Base-by-base conservation (phyloP, 179 eudicot genomes). In the Heliamphora pulchella region DNA sequence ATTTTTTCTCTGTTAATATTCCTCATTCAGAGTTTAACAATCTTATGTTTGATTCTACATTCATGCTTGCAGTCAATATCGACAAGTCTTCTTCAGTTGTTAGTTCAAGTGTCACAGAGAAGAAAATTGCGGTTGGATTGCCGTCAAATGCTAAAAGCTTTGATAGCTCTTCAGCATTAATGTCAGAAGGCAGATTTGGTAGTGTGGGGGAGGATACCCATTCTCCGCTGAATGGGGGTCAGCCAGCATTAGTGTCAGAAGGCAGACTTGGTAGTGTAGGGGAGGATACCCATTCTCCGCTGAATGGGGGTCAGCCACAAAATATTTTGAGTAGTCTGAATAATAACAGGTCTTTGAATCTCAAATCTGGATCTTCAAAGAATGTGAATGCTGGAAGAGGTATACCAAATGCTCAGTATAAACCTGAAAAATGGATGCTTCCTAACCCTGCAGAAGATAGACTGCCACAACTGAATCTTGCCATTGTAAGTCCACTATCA, bases 351-450 rank as follows among this genome's bases (percentile, higher is more conserved):
- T 80, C 92, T 61, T 68, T 90, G 82, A 82, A 80, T 80, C 82
- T 79, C 59, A 89, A 86, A 63, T 63, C 92, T 82, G 90, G 87
- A 78, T 76, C 88, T 58, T 84, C 86, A 46, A 91, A 88, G 86
- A 75, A 77, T 48, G 62, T 53, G 14, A 79, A 67, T 80, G 84
- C 82, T 76, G 86, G 80, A 75, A 89, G 82, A 84, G 78, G 84
- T 48, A 77, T 57, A 74, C 80, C 85, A 76, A 62, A 61, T 73
- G 86, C 86, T 62, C 84, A 88, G 44, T 94, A 89, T 87, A 89
- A 84, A 86, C 94, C 98, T 31, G 98, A 96, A 81, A 88, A 90
- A 73, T 94, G 98, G 98, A 94, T 92, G 94, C 86, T 90, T 44
- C 93, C 90, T 46, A 89, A 86, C 58, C 85, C 84, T 81, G 84